Evolutionary conservation across 75 land plant species (phyloP), one percentile per base, ranked within the genome.

Genomic region (Pinus albicaulis): DNA sequence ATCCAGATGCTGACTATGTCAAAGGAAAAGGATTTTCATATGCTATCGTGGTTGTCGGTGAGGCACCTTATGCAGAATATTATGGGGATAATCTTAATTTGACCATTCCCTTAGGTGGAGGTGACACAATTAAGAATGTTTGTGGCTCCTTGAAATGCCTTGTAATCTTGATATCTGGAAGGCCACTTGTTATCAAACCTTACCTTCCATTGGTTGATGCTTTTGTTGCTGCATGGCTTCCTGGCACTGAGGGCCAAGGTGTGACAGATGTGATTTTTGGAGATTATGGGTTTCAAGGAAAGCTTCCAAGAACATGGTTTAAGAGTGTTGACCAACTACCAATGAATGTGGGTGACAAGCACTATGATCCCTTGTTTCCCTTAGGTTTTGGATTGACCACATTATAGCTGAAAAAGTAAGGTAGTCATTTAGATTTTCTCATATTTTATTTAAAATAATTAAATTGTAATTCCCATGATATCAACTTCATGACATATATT

Each of bases 161-260:
- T 34, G 95, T 90, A 7, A 66, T 91, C 16, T 55, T 93, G 68
- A 79, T 93, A 71, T 90, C 93, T 16, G 93, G 95, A 62, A 73
- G 91, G 48, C 93, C 95, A 5, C 66, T 93, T 62, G 88, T 89
- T 57, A 79, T 93, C 25, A 86, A 93, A 61, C 91, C 90, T 22
- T 86, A 90, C 73, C 5, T 91, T 55, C 66, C 71, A 41, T 63
- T 80, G 55, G 85, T 88, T 59, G 87, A 91, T 82, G 86, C 87
- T n/a, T 78, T 92, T 26, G 91, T 92, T n/a, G 93, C 95, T 4
- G 95, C 95, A 6, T 93, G 95, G 95, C 78, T 93, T 8, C 95
- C 95, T 2, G 93, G 95, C 15, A 82, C 91, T 22, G 95, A 92
- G 76, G 95, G 93, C 26, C 79, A 85, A 75, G 95, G 95, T 12